Percentiles rank a stretch among this genome's conserved stretches.
These are phyloP conservation scores for Chlorophyllum brunneum DNA, from an alignment of 768 basidiomycete genomes.

Conservation along the genomic window DNA sequence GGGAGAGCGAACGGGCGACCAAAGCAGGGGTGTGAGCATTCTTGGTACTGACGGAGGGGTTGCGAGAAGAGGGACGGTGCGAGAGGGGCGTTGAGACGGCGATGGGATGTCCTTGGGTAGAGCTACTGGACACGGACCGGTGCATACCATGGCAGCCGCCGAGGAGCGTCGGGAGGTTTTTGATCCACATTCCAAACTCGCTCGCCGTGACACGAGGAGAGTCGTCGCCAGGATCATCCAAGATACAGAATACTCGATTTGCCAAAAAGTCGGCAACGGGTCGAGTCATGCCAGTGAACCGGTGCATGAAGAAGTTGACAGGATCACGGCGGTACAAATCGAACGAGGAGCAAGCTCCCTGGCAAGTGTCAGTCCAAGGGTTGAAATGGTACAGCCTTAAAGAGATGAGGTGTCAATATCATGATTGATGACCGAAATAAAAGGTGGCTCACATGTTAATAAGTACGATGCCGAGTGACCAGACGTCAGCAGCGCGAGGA, in stretches of 20 bases:
- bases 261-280: constrained; percentile 87
- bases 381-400: constrained; percentile 93
- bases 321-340: constrained; percentile 75
- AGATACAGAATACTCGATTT: constrained; percentile 77
- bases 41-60: constrained; percentile 44
- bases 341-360: constrained; percentile 80
- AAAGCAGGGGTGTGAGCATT: constrained; percentile 50
- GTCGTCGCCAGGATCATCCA: constrained; percentile 62
- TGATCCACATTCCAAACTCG: constrained; percentile 85
- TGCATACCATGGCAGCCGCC: constrained; percentile 46
- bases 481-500: constrained; percentile 95
- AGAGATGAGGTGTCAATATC: constrained; percentile 9
- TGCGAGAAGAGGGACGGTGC: constrained; percentile 68
- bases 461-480: constrained; percentile 97
- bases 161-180: constrained; percentile 73
- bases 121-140: constrained; percentile 57
- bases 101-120: constrained; percentile 62
- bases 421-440: constrained; percentile 1
- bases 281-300: constrained; percentile 87
- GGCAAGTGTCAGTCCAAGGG: constrained; percentile 94
- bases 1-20: constrained; percentile 53
- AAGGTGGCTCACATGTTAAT: constrained; percentile 80
- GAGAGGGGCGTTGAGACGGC: constrained; percentile 61
- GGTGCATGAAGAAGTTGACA: constrained; percentile 80
- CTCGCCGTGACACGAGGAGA: constrained; percentile 68